A percentile compares a stretch with the other conserved stretches of the same genome.
Conservation (phyloP, 1,284 basidiomycete genomes). For the Xerocomus cyaneibrunnescens region DNA sequence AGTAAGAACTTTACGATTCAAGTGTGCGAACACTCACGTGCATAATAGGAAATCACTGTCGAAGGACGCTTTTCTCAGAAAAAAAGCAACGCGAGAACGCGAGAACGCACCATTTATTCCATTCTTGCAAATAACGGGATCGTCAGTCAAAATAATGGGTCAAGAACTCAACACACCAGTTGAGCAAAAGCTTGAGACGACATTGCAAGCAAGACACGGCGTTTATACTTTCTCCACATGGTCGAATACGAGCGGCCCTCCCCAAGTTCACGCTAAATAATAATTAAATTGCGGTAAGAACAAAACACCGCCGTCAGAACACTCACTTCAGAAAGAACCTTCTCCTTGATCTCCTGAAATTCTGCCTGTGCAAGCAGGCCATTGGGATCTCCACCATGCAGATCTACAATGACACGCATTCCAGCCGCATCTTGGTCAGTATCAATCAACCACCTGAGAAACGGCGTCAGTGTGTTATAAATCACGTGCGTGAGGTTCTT, state of each 20-base stretch:
- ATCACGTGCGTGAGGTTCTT: constrained; percentile 9
- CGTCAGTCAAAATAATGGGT: constrained; percentile 3
- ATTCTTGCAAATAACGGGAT: constrained; percentile 50
- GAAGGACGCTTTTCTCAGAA: constrained; percentile 12
- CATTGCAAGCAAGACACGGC: constrained; percentile 94
- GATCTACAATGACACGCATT: constrained; percentile 84
- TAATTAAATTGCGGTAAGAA: background rate
- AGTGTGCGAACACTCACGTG: constrained; percentile 55
- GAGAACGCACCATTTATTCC: constrained; percentile 77
- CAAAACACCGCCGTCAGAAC: background rate
- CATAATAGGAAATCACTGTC: constrained; percentile 92
- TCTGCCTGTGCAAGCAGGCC: constrained; percentile 77
- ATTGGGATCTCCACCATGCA: constrained; percentile 85
- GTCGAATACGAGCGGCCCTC: constrained; percentile 79
- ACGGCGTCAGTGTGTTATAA: constrained; percentile 2
- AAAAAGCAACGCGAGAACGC: background rate
- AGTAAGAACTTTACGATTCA: constrained; percentile 8
- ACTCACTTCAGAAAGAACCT: constrained; percentile 77
- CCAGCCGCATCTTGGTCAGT: constrained; percentile 85
- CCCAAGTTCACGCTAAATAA: constrained; percentile 61
- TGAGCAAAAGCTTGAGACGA: constrained; percentile 96
- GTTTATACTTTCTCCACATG: constrained; percentile 90
- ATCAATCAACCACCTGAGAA: constrained; percentile 85
- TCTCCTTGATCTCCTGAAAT: constrained; percentile 91
- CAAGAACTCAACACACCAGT: constrained; percentile 49